Percentiles rank a stretch among this genome's conserved stretches.
phyloP scores from a whole-genome alignment of 768 basidiomycete species.

The Clitopilus passeckerianus region DNA sequence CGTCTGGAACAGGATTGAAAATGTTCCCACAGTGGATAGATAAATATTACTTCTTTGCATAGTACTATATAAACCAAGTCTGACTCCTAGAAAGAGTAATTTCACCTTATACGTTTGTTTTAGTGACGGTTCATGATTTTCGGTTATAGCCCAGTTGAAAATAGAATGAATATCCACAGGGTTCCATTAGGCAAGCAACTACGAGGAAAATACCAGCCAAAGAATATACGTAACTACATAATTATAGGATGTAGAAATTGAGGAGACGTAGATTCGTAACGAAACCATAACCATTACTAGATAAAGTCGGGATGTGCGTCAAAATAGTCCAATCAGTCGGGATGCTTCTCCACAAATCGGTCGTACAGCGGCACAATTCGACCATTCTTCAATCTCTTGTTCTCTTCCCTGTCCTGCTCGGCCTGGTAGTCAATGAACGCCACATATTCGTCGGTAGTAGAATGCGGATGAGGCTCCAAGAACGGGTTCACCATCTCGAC shows the following conservation, averaged over 20 bases:
- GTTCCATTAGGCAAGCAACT: too few species aligned
- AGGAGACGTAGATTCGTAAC: neutral
- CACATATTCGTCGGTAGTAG: neutral
- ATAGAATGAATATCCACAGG: too few species aligned
- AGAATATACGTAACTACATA: neutral
- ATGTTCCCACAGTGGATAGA: neutral
- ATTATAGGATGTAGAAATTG: neutral
- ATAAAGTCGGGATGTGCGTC: neutral
- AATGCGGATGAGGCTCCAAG: neutral
- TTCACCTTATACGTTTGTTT: too few species aligned
- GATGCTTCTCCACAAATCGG: neutral
- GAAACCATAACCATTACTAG: neutral
- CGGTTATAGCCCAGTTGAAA: too few species aligned
- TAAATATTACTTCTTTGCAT: too few species aligned
- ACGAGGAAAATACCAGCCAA: too few species aligned
- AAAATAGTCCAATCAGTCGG: neutral
- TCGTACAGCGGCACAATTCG: neutral
- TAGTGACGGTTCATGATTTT: too few species aligned
- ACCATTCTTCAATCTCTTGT: neutral
- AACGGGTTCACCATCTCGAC: neutral
- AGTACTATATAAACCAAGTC: too few species aligned
- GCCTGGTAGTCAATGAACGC: neutral
- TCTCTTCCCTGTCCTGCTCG: neutral
- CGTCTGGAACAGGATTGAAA: too few species aligned
- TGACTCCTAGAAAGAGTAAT: too few species aligned